Evolutionary conservation across 257 asterid genomes (phyloP), one percentile per base, ranked within the genome.

Genomic region (Solanum clarkiae): DNA sequence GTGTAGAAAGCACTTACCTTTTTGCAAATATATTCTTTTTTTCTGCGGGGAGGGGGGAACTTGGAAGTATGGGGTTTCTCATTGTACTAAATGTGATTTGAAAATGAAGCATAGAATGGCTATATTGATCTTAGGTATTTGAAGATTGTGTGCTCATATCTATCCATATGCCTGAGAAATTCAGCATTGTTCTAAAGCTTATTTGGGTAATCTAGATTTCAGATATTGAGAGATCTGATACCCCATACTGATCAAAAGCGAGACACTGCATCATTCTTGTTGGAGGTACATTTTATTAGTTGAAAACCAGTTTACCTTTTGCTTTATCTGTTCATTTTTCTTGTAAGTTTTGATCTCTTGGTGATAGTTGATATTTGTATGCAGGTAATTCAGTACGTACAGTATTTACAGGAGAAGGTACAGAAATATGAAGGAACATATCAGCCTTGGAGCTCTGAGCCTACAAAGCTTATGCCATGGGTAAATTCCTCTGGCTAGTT

Each of bases 381-480:
- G 91, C 93, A 95, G 99, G 97, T 95, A 90, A 93, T 95, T 86
- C 93, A 95, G 63, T 94, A 95, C 57, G 98, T 95, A 24, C 97
- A 94, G 53, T 92, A 81, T 89, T 89, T 95, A 87, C 95, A 94
- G 84, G 99, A 95, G 83, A 93, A 91, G 93, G 92, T 93, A 60
- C 93, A 94, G 51, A 94, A 91, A 86, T 88, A 93, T 83, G 99
- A 95, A 88, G 98, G 97, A 42, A 86, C 98, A 2, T 92, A 90
- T 88, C 99, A 94, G 86, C 87, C 93, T 80, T 94, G 97, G 99
- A 90, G 89, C 85, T 91, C 97, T 32, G 99, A 95, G 89, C 95
- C 98, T 77, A 92, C 95, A 82, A 95, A 95, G 90, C 91, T 94
- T 89, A 92, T 93, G 97, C 98, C 99, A 83, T 96, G 99, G 99